Evolutionary conservation across 345 rosid genomes (phyloP).

Genomic region (Dimocarpus longan): DNA sequence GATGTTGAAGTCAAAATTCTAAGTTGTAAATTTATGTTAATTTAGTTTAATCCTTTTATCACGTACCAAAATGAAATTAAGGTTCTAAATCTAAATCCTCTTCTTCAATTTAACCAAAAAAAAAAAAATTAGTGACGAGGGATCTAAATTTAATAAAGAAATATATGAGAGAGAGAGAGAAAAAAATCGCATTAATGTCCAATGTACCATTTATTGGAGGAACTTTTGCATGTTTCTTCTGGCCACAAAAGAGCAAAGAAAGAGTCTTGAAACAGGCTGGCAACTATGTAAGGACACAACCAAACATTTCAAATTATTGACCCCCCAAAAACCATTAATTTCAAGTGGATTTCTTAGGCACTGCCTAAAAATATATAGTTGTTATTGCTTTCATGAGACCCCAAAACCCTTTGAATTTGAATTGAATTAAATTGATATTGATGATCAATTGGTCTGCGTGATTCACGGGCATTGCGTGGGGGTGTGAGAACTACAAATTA

Average conservation of each 20-base stretch:
- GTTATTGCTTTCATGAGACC: background rate
- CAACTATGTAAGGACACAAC: background rate
- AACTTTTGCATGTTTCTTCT: background rate
- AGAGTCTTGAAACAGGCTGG: constrained; percentile 1
- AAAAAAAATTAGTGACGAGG: too few species aligned
- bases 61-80: too few species aligned
- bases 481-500: constrained; percentile 11
- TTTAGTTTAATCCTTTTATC: too few species aligned
- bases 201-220: background rate
- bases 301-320: background rate
- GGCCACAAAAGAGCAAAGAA: background rate
- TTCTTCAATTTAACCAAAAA: too few species aligned
- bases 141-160: background rate
- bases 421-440: too few species aligned
- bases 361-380: background rate
- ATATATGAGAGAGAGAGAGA: too few species aligned
- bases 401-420: background rate
- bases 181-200: too few species aligned
- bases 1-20: too few species aligned
- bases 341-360: background rate
- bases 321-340: background rate
- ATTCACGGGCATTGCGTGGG: constrained; percentile 20
- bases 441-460: constrained; percentile 14
- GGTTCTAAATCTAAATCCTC: too few species aligned
- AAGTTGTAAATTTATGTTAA: too few species aligned